A percentile compares a stretch with the other conserved stretches of the same genome.
Evolutionary conservation across 441 rosid genomes (phyloP).

Genomic region (Gossypium laxum): DNA sequence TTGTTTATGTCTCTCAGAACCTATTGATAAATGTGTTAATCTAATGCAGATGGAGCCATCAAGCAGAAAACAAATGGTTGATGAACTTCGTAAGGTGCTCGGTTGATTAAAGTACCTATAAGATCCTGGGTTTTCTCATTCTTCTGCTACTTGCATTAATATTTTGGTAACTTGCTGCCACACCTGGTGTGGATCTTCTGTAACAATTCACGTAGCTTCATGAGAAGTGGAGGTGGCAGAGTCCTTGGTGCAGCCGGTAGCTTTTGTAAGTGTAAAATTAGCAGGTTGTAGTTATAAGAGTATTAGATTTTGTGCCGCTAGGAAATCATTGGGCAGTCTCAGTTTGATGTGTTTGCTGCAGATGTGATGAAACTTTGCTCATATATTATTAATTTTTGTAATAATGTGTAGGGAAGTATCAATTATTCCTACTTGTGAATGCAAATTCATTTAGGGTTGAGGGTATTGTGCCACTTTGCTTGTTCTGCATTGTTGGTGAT

Average conservation of each 20-base stretch:
- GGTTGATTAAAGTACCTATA: constrained; percentile 18
- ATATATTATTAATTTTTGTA: constrained; percentile 13
- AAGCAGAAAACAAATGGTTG: constrained; percentile 39
- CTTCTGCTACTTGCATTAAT: not conserved
- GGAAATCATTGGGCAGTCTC: constrained; percentile 8
- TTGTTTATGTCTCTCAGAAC: not conserved
- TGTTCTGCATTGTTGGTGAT: not conserved
- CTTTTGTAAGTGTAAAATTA: constrained; percentile 16
- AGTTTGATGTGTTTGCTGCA: not conserved
- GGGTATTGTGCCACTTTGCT: not conserved
- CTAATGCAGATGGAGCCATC: constrained; percentile 79
- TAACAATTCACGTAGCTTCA: constrained; percentile 3
- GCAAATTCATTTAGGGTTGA: constrained; percentile 7
- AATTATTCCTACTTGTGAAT: constrained; percentile 8
- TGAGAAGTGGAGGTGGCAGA: not conserved
- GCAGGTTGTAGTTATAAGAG: not conserved
- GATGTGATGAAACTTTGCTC: not conserved
- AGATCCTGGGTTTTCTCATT: not conserved
- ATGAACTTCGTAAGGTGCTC: constrained; percentile 63
- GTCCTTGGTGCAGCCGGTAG: not conserved
- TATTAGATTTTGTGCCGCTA: not conserved
- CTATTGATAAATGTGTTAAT: constrained; percentile 19
- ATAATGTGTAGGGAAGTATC: constrained; percentile 18
- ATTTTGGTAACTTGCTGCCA: not conserved
- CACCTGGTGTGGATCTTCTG: not conserved